Evolutionary conservation across 1,284 basidiomycete species (phyloP), one percentile per base, ranked within the genome.

Genomic region (Cryptococcus deneoformans): DNA sequence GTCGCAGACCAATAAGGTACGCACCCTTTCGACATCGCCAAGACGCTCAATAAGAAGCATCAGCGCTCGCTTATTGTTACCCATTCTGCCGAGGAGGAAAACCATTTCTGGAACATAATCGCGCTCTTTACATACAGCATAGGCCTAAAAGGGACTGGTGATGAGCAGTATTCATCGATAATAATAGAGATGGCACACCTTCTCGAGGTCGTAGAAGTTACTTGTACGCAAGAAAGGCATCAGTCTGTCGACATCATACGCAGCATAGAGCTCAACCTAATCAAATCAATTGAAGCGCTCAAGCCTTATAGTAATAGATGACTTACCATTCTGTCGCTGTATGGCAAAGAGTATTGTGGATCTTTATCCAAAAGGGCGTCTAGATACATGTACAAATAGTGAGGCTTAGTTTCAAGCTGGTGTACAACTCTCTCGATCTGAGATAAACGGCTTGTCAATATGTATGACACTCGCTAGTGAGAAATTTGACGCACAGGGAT

Each of bases 71-170:
- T 92, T 94, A 77, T 97, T 97, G 76, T 98, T 91, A 6, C 96
- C 96, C 88, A 98, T 97, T 9, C 92, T 86, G 0, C 96, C 96
- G 0, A 99, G 86, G 0, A 99, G 82, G 80, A 97, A 99, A 6
- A 99, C 95, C 90, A 96, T 96, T 78, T 99, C 96, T 0, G 87
- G 86, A 0, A 99, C 93, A 44, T 92, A 84, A 69, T 95, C 92
- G 42, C 86, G 84, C 59, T 87, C 84, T 66, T 87, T 86, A 73
- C 93, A 97, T 14, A 92, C 85, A 50, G 83, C 79, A 76, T 93
- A 95, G n/a, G 95, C 94, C 60, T 61, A 37, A 29, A 3, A n/a
- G 8, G 24, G 24, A 52, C 86, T 92, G 66, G 0, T 57, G 36
- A 62, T 43, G 43, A 39, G 11, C 12, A 11, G 12, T 7, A 3